phyloP scores from a whole-genome alignment of 2,329 filamentous ascomycete species.

The Cylindrodendrum hubeiense region DNA sequence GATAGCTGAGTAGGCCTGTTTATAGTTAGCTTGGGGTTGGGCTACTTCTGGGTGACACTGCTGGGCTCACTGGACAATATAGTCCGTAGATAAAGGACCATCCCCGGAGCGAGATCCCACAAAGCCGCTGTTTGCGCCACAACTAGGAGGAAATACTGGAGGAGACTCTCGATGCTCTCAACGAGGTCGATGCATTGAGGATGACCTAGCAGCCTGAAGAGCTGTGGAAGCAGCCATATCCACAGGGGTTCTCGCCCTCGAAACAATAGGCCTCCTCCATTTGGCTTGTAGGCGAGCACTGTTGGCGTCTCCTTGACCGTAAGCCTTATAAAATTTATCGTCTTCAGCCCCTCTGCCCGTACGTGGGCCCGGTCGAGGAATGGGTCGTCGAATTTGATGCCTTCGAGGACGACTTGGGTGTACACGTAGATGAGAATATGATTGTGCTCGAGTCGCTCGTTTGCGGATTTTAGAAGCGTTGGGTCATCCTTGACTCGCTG shows the following conservation, averaged over 20 bases:
- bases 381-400: constrained; percentile 75
- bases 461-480: constrained; percentile 67
- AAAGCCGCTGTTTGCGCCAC: constrained; percentile 58
- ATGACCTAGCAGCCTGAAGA: constrained; percentile 69
- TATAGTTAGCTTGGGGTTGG: constrained; percentile 29
- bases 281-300: constrained; percentile 67
- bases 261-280: constrained; percentile 58
- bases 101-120: constrained; percentile 61
- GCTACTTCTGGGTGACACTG: background rate
- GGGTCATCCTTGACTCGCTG: constrained; percentile 66
- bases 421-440: constrained; percentile 89
- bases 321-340: constrained; percentile 81
- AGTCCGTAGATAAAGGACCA: constrained; percentile 62
- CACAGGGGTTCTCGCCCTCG: constrained; percentile 73
- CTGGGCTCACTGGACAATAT: constrained; percentile 58
- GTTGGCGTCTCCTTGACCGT: constrained; percentile 81
- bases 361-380: constrained; percentile 70
- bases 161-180: constrained; percentile 65
- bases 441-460: constrained; percentile 80
- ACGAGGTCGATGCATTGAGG: constrained; percentile 60
- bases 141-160: constrained; percentile 61
- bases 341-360: constrained; percentile 74
- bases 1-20: constrained; percentile 49
- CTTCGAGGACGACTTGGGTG: constrained; percentile 81
- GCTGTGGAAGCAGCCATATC: constrained; percentile 72